Evolutionary conservation across 2,329 filamentous ascomycete genomes (phyloP), one percentile per base, ranked within the genome.

Genomic region (Sclerotinia glacialis): DNA sequence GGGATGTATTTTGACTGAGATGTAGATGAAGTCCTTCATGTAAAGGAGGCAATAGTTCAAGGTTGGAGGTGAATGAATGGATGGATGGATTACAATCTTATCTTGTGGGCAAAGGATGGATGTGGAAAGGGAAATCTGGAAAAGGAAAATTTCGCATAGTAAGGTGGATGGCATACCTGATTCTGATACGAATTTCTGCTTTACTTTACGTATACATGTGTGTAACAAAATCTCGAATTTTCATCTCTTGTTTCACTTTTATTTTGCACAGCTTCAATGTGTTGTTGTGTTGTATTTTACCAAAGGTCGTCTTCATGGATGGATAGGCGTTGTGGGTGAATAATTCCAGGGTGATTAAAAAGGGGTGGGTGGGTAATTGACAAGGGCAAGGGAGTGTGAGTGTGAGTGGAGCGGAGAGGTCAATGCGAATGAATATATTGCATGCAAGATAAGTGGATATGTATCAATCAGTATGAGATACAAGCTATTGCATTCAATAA

Each of bases 211-310:
- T 44, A 60, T 60, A 49, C 44, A 60, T 47, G 49, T 37, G 42
- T 49, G 42, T 60, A 60, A 60, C 44, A 60, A 49, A 49, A 60
- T 26, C 31, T 49, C 34, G 56, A 47, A 47, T 47, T 18, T 60
- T 59, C 6, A n/a, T 60, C 44, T 60, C 7, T 26, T n/a, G 52
- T 54, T 3, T 37, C n/a, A 6, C 1, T 34, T 1, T 37, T 23
- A 4, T 60, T 23, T 18, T 49, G 31, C 14, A 49, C 1, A 31
- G 14, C 31, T 60, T 31, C 37, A 31, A 49, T 60, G 4, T 49
- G n/a, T 28, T 16, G 21, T 18, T 46, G 18, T 59, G 16, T 59
- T 59, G 42, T 37, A 44, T 31, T 21, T 31, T 37, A 54, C 52
- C 2, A 12, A 40, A 16, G 2, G 12, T 3, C 4, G 2, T 40